These are phyloP conservation scores for Huntiella moniliformis DNA, from an alignment of 2,329 filamentous ascomycete genomes.

Conservation along the genomic window DNA sequence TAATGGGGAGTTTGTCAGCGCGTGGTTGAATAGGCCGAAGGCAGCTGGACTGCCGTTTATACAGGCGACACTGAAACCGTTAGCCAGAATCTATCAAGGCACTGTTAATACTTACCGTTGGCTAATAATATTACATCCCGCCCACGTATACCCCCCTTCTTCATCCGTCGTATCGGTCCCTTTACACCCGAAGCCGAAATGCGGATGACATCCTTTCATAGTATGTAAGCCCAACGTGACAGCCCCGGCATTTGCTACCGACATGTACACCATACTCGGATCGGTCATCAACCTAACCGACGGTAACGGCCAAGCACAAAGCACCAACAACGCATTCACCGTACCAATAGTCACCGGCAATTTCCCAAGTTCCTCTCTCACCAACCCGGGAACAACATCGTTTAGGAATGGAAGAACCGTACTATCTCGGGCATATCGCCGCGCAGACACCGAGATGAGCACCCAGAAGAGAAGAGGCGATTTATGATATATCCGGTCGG, in stretches of 20 bases:
- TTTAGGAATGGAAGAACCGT: conserved; percentile 26
- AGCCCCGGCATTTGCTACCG: conserved; percentile 28
- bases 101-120: conserved; percentile 23
- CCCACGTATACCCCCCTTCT: conserved; percentile 34
- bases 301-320: conserved; percentile 33
- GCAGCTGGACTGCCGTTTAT: conserved; percentile 29
- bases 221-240: conserved; percentile 33
- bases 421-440: conserved; percentile 27
- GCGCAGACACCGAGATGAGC: conserved; percentile 31
- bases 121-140: conserved; percentile 31
- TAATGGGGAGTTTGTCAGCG: conserved; percentile 20
- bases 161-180: conserved; percentile 28
- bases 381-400: conserved; percentile 27
- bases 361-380: conserved; percentile 25
- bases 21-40: conserved; percentile 25
- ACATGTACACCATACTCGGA: conserved; percentile 28
- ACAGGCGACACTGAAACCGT: conserved; percentile 19
- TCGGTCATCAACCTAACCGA: conserved; percentile 32
- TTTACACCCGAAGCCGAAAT: conserved; percentile 27
- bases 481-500: conserved; percentile 30
- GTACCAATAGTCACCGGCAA: conserved; percentile 27
- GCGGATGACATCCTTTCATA: conserved; percentile 30
- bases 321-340: conserved; percentile 32
- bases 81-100: conserved; percentile 11
- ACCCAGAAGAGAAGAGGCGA: conserved; percentile 34